phyloP scores from a whole-genome alignment of 495 filamentous ascomycete species.

The Mytilinidion resinicola region DNA sequence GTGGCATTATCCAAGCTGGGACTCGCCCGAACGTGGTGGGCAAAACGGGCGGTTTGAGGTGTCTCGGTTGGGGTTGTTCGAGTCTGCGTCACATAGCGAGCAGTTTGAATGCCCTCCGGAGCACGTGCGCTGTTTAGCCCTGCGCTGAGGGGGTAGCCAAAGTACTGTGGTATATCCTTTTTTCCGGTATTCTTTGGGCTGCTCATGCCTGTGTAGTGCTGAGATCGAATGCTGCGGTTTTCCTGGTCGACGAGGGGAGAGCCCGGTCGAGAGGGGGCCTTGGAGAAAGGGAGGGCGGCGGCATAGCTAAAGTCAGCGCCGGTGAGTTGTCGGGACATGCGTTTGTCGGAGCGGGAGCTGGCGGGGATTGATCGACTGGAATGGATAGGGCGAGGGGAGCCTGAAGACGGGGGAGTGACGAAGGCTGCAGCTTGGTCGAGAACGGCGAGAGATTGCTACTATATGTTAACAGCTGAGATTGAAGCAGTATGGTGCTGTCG shows the following conservation, averaged over 20 bases:
- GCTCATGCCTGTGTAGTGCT: slow-evolving; percentile 42
- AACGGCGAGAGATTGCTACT: slow-evolving; percentile 63
- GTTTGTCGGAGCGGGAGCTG: slow-evolving; percentile 57
- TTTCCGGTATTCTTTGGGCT: slow-evolving; percentile 48
- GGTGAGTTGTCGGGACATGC: slow-evolving; percentile 60
- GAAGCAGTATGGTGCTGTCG: slow-evolving; percentile 22
- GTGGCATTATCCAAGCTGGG: slow-evolving; percentile 68
- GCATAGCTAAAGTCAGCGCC: slow-evolving; percentile 32
- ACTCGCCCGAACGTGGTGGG: slow-evolving; percentile 53
- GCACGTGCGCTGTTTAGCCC: slow-evolving; percentile 7
- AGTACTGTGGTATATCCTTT: slow-evolving; percentile 49
- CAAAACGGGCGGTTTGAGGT: slow-evolving; percentile 38
- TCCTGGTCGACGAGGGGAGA: slow-evolving; percentile 62
- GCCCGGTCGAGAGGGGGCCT: slow-evolving; percentile 57
- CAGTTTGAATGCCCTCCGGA: neutral
- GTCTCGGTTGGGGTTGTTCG: slow-evolving; percentile 31
- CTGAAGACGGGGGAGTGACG: slow-evolving; percentile 53
- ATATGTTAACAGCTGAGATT: slow-evolving; percentile 24
- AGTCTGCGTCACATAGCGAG: slow-evolving; percentile 10
- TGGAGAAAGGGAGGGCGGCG: slow-evolving; percentile 40
- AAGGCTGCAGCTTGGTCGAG: slow-evolving; percentile 52
- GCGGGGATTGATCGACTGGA: slow-evolving; percentile 40
- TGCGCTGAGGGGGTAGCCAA: slow-evolving; percentile 37
- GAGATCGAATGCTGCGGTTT: slow-evolving; percentile 39
- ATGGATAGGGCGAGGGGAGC: slow-evolving; percentile 57